phyloP scores from a whole-genome alignment of 371 early-diverging fungal genomes.

The Dentiscutata heterogama region DNA sequence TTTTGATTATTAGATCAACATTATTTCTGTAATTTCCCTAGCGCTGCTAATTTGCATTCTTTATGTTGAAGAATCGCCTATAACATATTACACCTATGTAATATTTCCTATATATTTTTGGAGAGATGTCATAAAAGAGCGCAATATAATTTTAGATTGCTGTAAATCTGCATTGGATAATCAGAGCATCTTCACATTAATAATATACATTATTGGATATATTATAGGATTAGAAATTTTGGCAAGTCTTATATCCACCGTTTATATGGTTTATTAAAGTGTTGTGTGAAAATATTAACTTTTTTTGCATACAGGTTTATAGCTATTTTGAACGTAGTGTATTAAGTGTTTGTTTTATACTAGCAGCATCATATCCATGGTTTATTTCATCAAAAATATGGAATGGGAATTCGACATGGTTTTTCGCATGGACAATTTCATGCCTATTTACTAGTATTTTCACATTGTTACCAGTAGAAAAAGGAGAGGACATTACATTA shows the following conservation, averaged over 20 bases:
- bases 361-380: slow-evolving; percentile 73
- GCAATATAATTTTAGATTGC: slow-evolving; percentile 52
- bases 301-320: slow-evolving; percentile 62
- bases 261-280: background rate
- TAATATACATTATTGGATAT: slow-evolving; percentile 54
- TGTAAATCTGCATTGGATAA: slow-evolving; percentile 48
- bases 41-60: slow-evolving; percentile 61
- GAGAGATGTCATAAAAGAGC: slow-evolving; percentile 70
- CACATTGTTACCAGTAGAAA: slow-evolving; percentile 89
- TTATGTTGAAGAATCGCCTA: slow-evolving; percentile 78
- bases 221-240: slow-evolving; percentile 72
- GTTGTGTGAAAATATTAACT: background rate
- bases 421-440: slow-evolving; percentile 69
- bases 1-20: slow-evolving; percentile 55
- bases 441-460: slow-evolving; percentile 84
- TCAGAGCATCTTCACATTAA: slow-evolving; percentile 33
- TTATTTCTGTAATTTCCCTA: slow-evolving; percentile 57
- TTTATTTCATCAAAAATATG: slow-evolving; percentile 64
- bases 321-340: slow-evolving; percentile 81
- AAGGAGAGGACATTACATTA: slow-evolving; percentile 75
- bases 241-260: slow-evolving; percentile 56
- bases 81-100: slow-evolving; percentile 86
- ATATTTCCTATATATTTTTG: slow-evolving; percentile 91
- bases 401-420: slow-evolving; percentile 55
- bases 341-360: slow-evolving; percentile 63